Conservation (phyloP, 208 protist genomes). For the Novymonas esmeraldas region DNA sequence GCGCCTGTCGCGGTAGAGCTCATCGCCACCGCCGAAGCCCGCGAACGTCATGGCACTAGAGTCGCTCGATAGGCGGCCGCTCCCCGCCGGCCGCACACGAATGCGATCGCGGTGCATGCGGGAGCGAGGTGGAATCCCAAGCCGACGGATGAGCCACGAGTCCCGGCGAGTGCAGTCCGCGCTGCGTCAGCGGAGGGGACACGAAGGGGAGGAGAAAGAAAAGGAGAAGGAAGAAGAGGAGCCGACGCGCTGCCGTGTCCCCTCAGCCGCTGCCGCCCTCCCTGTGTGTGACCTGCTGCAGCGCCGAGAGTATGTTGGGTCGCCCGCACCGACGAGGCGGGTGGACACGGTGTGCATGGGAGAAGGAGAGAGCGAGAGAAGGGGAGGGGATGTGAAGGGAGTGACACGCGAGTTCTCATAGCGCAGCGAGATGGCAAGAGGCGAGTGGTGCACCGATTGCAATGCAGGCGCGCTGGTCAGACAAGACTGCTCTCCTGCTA, state of each 20-base stretch:
- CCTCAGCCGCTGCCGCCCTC: no score
- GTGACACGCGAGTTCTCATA: not conserved
- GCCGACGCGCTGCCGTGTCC: no score
- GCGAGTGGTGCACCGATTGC: no score
- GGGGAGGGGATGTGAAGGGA: not conserved
- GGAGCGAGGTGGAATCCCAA: not conserved
- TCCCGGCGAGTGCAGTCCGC: not conserved
- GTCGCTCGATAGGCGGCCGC: not conserved
- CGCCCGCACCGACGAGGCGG: no score
- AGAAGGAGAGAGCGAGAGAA: no score
- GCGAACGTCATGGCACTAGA: not conserved
- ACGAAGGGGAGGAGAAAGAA: not conserved
- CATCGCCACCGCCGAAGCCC: not conserved
- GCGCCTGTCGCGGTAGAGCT: not conserved
- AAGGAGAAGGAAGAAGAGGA: not conserved
- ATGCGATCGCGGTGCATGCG: conserved; percentile 34
- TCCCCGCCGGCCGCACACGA: conserved; percentile 25
- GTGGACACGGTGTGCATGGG: no score
- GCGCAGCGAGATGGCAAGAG: not conserved
- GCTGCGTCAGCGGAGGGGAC: not conserved
- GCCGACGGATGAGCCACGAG: not conserved
- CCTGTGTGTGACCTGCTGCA: no score
- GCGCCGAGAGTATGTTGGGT: no score
- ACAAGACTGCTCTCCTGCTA: no score
- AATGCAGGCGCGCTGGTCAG: no score